These are phyloP conservation scores for Colletotrichum melonis DNA, from an alignment of 2,329 filamentous ascomycete species.

Conservation along the genomic window DNA sequence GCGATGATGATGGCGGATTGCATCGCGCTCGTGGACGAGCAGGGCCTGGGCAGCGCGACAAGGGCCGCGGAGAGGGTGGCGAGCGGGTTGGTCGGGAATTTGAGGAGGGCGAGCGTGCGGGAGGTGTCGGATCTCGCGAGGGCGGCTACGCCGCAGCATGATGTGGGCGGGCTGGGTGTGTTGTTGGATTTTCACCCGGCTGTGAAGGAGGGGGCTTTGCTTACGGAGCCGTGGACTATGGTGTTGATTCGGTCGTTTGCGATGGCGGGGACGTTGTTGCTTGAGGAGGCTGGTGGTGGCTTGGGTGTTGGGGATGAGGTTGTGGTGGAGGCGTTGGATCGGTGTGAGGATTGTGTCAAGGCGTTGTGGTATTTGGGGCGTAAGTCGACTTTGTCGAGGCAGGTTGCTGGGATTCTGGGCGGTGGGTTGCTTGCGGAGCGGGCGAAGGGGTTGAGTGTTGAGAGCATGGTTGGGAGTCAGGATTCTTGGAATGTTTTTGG, in stretches of 20 bases:
- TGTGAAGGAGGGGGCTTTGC: constrained; percentile 63
- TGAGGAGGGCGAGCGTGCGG: constrained; percentile 56
- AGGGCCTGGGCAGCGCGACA: constrained; percentile 41
- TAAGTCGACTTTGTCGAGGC: constrained; percentile 46
- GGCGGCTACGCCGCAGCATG: constrained; percentile 50
- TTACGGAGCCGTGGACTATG: constrained; percentile 71
- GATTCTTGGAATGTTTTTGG: neutral
- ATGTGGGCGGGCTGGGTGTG: neutral
- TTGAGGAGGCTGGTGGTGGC: constrained; percentile 44
- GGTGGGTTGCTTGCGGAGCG: constrained; percentile 79
- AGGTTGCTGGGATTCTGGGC: constrained; percentile 64
- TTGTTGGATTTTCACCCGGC: constrained; percentile 62
- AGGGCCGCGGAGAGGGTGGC: constrained; percentile 42
- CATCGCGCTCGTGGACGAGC: constrained; percentile 61
- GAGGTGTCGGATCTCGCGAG: constrained; percentile 61
- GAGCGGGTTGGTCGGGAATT: constrained; percentile 48
- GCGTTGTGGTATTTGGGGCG: constrained; percentile 66
- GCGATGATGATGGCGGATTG: constrained; percentile 65
- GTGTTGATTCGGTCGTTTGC: constrained; percentile 65
- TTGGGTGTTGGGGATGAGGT: too few species aligned
- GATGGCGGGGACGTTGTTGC: constrained; percentile 53
- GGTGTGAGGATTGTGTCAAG: constrained; percentile 61
- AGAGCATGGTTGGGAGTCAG: constrained; percentile 65
- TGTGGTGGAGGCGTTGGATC: constrained; percentile 27
- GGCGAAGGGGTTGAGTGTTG: constrained; percentile 84